Conservation (phyloP, 352 stramenopile species). For the Pythium pyrilobum region DNA sequence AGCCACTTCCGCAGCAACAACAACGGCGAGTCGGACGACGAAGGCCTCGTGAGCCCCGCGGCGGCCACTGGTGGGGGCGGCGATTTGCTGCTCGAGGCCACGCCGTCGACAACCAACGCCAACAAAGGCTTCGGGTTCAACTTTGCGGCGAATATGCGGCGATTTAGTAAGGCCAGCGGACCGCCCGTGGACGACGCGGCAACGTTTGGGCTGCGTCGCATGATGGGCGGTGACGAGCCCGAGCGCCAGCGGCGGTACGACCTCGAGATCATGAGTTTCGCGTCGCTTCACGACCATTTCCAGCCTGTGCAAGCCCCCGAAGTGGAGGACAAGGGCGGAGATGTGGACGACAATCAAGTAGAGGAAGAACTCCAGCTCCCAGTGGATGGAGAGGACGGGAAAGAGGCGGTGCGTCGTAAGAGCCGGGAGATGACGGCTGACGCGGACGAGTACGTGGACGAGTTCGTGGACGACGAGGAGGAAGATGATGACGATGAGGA, state of each 20-base stretch:
- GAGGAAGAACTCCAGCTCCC: conserved; percentile 6
- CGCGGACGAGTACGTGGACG: conserved; percentile 20
- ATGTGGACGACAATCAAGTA: conserved; percentile 16
- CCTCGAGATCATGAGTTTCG: conserved; percentile 23
- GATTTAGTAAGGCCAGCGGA: conserved; percentile 7
- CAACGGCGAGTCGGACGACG: background rate
- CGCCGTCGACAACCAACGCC: background rate
- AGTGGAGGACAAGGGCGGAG: background rate
- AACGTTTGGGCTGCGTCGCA: background rate
- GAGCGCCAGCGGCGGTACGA: conserved; percentile 20
- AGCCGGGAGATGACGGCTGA: conserved; percentile 32
- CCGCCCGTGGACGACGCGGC: conserved; percentile 14
- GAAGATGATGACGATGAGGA: conserved; percentile 13
- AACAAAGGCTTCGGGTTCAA: conserved; percentile 4
- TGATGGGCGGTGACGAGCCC: conserved; percentile 5
- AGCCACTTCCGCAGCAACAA: conserved; percentile 26
- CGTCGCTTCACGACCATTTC: conserved; percentile 18
- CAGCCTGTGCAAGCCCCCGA: conserved; percentile 6
- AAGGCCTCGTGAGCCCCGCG: background rate
- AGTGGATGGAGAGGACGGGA: background rate
- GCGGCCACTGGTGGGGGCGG: background rate
- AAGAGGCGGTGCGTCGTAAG: conserved; percentile 3
- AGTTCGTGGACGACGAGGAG: no score
- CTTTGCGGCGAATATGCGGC: conserved; percentile 8
- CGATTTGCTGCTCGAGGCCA: no score